Conservation (phyloP, 192 early-diverging fungal genomes). For the Spinellus fusiger region DNA sequence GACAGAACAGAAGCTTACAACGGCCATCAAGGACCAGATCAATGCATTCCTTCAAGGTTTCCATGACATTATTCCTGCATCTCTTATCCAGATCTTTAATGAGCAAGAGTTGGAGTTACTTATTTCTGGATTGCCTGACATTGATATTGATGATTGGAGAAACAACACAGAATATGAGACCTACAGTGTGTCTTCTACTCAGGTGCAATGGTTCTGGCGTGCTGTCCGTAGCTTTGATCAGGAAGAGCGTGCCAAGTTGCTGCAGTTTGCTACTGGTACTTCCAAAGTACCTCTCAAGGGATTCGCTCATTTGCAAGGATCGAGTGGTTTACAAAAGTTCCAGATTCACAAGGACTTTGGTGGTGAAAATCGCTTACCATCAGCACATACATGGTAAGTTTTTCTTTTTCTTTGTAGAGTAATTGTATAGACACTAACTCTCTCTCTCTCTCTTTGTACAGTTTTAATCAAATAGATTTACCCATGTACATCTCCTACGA, state of each 20-base stretch:
- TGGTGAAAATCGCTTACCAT: conserved; percentile 80
- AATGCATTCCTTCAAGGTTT: conserved; percentile 89
- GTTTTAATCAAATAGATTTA: conserved; percentile 97
- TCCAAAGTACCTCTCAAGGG: conserved; percentile 97
- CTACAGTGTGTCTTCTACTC: conserved; percentile 77
- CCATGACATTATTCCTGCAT: conserved; percentile 90
- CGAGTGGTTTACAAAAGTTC: conserved; percentile 94
- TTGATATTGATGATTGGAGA: conserved; percentile 99
- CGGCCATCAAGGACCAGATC: conserved; percentile 94
- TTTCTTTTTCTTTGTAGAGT: background rate
- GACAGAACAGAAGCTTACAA: conserved; percentile 85
- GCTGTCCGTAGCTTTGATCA: conserved; percentile 95
- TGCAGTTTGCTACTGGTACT: conserved; percentile 97
- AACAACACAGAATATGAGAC: conserved; percentile 97
- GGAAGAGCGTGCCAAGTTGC: conserved; percentile 94
- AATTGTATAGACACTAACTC: background rate
- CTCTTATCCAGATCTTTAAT: conserved; percentile 95
- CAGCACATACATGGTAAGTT: conserved; percentile 92
- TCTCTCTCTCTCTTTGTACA: conserved; percentile 27
- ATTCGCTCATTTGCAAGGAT: conserved; percentile 88
- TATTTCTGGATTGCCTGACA: conserved; percentile 97
- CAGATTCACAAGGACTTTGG: conserved; percentile 97
- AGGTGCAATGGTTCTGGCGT: conserved; percentile 99
- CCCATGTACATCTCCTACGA: conserved; percentile 93
- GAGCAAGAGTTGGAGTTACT: conserved; percentile 98